Percentiles rank a stretch among this genome's conserved stretches.
Evolutionary conservation across 768 basidiomycete species (phyloP).

Genomic region (Mycena galericulata): DNA sequence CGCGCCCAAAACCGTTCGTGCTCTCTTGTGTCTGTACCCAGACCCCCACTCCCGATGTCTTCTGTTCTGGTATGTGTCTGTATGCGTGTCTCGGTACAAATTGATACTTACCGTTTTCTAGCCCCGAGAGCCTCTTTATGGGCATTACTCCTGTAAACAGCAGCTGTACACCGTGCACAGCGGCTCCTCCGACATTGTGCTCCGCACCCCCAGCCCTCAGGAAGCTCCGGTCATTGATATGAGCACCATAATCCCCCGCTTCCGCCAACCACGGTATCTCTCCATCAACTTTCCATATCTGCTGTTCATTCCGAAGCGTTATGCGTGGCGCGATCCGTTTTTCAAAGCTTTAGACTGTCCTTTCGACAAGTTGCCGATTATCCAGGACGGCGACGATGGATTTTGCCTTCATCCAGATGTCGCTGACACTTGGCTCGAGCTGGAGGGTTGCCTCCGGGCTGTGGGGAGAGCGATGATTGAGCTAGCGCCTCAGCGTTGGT

Average conservation of each 20-base stretch:
- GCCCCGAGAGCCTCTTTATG: neutral
- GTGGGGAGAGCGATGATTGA: neutral
- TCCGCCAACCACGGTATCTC: neutral
- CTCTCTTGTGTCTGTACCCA: neutral
- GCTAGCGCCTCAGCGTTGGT: neutral
- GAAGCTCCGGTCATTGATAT: neutral
- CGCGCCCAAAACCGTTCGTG: too few species aligned
- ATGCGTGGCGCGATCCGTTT: neutral
- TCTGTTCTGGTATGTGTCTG: neutral
- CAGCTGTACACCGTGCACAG: neutral
- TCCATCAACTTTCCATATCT: neutral
- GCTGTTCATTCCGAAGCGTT: conserved; percentile 2
- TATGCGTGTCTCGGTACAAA: neutral
- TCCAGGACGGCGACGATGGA: neutral
- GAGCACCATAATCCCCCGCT: neutral
- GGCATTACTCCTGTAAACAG: neutral
- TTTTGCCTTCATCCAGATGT: neutral
- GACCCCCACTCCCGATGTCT: neutral
- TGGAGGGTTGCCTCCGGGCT: neutral
- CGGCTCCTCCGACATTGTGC: neutral
- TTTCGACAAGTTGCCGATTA: neutral
- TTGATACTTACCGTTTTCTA: neutral
- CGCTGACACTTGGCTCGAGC: neutral
- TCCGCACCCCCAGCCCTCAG: neutral
- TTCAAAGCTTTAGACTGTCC: neutral